Evolutionary conservation across 2,329 filamentous ascomycete species (phyloP).

Genomic region (Blumeria hordei): DNA sequence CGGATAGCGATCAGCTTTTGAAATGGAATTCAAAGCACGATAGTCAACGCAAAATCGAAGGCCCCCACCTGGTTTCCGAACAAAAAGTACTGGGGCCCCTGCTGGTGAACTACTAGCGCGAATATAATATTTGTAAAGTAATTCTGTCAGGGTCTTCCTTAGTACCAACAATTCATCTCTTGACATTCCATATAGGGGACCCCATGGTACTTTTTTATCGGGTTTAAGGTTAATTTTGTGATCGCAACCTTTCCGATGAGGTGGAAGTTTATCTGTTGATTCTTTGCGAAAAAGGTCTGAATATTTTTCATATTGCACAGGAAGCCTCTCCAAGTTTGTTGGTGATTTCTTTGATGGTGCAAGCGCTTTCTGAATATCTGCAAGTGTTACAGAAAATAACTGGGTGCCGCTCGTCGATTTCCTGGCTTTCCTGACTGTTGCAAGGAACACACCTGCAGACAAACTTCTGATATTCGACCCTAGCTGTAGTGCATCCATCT

Average conservation of each 20-base stretch:
- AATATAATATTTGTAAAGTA: neutral
- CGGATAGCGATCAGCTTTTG: neutral
- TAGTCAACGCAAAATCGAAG: neutral
- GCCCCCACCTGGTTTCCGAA: neutral
- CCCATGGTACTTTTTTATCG: neutral
- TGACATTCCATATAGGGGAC: neutral
- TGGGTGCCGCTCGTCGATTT: neutral
- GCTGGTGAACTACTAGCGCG: neutral
- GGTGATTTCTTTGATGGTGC: neutral
- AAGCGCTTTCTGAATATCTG: slow-evolving; percentile 1
- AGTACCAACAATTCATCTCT: neutral
- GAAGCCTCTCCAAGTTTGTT: neutral
- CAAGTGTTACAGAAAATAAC: neutral
- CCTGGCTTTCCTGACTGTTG: neutral
- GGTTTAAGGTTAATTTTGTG: neutral
- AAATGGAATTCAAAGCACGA: neutral
- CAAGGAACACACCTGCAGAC: neutral
- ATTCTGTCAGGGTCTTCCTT: neutral
- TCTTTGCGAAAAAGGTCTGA: neutral
- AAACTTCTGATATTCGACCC: neutral
- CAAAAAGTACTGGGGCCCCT: neutral
- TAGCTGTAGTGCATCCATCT: too few relatives aligned
- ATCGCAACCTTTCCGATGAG: neutral
- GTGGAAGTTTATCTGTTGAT: neutral
- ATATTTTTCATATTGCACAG: neutral